phyloP scores from a whole-genome alignment of 2,329 filamentous ascomycete species.

The Hymenoscyphus repandus region DNA sequence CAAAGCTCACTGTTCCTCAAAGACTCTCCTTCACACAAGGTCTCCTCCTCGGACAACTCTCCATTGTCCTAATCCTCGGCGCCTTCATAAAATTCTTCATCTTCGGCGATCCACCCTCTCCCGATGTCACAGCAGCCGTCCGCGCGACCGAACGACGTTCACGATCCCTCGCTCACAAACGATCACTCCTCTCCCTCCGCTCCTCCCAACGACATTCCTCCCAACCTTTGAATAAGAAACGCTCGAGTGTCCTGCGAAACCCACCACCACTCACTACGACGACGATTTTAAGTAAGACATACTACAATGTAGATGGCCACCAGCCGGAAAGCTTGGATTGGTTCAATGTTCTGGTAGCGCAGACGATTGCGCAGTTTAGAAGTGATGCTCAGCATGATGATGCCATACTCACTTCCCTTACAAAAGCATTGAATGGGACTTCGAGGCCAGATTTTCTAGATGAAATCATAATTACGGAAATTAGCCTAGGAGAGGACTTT shows the following conservation, averaged over 20 bases:
- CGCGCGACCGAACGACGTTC: slow-evolving; percentile 70
- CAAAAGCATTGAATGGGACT: slow-evolving; percentile 78
- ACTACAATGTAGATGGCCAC: slow-evolving; percentile 93
- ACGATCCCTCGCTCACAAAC: slow-evolving; percentile 69
- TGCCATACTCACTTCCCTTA: slow-evolving; percentile 80
- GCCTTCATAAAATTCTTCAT: slow-evolving; percentile 99
- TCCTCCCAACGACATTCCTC: slow-evolving; percentile 32
- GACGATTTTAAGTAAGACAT: slow-evolving; percentile 92
- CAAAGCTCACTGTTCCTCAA: slow-evolving; percentile 7
- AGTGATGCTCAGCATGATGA: slow-evolving; percentile 90
- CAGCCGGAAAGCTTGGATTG: slow-evolving; percentile 96
- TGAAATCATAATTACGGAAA: slow-evolving; percentile 88
- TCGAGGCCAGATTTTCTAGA: slow-evolving; percentile 87
- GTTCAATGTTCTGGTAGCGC: slow-evolving; percentile 97
- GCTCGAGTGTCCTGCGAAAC: slow-evolving; percentile 67
- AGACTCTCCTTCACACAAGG: slow-evolving; percentile 91
- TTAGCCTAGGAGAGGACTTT: slow-evolving; percentile 93
- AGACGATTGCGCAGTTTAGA: slow-evolving; percentile 92
- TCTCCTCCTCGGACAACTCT: slow-evolving; percentile 87
- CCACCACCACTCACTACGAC: slow-evolving; percentile 79
- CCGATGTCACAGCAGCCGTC: slow-evolving; percentile 72
- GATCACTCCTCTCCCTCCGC: slow-evolving; percentile 62
- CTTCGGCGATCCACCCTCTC: slow-evolving; percentile 85
- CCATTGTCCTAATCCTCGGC: slow-evolving; percentile 82
- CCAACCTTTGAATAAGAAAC: slow-evolving; percentile 52